Base-by-base conservation (phyloP, 2,329 filamentous ascomycete species). In the Monosporascus sp. region DNA sequence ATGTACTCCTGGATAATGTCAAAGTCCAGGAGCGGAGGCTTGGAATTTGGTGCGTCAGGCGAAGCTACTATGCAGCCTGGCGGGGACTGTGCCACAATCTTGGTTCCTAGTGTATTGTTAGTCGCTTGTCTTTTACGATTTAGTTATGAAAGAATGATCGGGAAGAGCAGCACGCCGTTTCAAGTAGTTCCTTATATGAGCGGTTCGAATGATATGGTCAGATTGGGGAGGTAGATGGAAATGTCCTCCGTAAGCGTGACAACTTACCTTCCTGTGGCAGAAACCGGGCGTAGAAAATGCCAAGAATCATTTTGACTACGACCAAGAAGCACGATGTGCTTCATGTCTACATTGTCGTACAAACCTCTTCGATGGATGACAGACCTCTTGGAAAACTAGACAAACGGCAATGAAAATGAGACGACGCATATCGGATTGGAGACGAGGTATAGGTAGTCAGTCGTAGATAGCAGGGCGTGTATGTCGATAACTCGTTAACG, bases 1-100 rank as follows among this genome's bases (percentile, higher is more conserved):
- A 99, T 87, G 75, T 96, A 97, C 68, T 93, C 87, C 17, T 90
- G 89, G 61, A 97, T 82, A 50, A 90, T 86, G 59, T 89, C 84
- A 72, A 96, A 97, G 71, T 91, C 85, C 66, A 97, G 83, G 58
- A 96, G 83, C 3, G 87, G 86, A 11, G 77, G 75, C 65, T 76
- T 81, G 60, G 69, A 68, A 66, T 69, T 64, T 52, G 62, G 69
- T 60, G 65, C 61, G 60, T 59, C 73, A 62, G 54, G 67, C 55
- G 59, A 71, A 52, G 65, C 72, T 7, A 84, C 82, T 59, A 86
- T 83, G 68, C 81, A 85, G 55, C 83, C 83, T 24, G 80, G 78
- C 1, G 81, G 82, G 31, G 79, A 84, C 64, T 85, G 82, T 20
- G 82, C 80, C 37, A 85, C 80, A 44, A 86, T 81, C 59, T 80